A percentile compares a stretch with the other conserved stretches of the same genome.
These are phyloP conservation scores for Sanghuangporus baumii DNA, from an alignment of 1,284 basidiomycete genomes.

Conservation along the genomic window DNA sequence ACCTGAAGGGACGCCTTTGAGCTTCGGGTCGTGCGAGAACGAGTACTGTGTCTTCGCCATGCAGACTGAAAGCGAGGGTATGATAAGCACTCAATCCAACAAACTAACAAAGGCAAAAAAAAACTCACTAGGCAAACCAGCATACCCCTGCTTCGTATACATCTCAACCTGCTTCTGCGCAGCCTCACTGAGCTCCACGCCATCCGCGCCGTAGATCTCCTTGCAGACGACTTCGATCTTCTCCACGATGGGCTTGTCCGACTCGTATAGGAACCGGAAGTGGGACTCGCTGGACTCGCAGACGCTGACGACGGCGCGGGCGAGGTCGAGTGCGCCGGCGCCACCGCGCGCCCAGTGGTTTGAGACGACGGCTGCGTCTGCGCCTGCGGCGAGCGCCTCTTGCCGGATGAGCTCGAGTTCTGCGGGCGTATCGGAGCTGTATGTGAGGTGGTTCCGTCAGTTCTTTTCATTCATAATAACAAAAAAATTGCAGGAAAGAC, in stretches of 20 bases:
- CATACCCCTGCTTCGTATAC: constrained; percentile 89
- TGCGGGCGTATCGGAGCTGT: constrained; percentile 83
- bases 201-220: constrained; percentile 89
- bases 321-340: constrained; percentile 80
- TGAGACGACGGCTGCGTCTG: constrained; percentile 92
- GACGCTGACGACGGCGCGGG: constrained; percentile 79
- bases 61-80: constrained; percentile 54
- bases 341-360: constrained; percentile 98
- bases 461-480: background rate
- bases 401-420: constrained; percentile 85
- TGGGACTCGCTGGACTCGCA: constrained; percentile 85
- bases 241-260: constrained; percentile 77
- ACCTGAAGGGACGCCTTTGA: constrained; percentile 83
- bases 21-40: constrained; percentile 90
- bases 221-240: constrained; percentile 86
- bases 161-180: constrained; percentile 86
- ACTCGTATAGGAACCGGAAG: constrained; percentile 90
- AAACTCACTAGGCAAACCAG: constrained; percentile 69
- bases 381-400: constrained; percentile 80
- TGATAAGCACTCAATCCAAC: background rate
- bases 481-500: constrained; percentile 28
- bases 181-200: constrained; percentile 78
- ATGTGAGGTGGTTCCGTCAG: constrained; percentile 13
- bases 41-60: constrained; percentile 99
- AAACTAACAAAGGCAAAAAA: constrained; percentile 6